Percentiles rank a stretch among this genome's conserved stretches.
These are phyloP conservation scores for Coffea canephora DNA, from an alignment of 257 asterid genomes.

Conservation along the genomic window DNA sequence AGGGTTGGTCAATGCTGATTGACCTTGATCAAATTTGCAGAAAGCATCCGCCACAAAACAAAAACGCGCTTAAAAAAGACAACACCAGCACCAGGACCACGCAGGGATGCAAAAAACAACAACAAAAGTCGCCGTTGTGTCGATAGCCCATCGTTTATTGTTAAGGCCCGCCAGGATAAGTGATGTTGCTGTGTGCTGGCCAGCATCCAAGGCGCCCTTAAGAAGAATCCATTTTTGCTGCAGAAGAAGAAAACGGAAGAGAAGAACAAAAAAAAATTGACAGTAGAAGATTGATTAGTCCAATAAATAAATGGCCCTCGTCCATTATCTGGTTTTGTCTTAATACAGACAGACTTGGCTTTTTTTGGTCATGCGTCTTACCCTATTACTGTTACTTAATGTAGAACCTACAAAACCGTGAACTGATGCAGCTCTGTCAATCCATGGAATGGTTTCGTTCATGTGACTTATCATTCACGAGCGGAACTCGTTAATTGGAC, in stretches of 20 bases:
- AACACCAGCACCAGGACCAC: neutral
- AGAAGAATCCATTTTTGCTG: neutral
- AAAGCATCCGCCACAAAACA: neutral
- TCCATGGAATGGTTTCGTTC: neutral
- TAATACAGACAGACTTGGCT: neutral
- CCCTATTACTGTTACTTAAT: neutral
- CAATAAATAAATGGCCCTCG: too few relatives aligned
- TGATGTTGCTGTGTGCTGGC: neutral
- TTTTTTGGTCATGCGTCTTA: neutral
- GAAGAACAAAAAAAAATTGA: too few relatives aligned
- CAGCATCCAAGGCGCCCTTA: neutral
- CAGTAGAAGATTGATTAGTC: too few relatives aligned
- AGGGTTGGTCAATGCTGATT: conserved; percentile 43
- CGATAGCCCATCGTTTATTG: neutral
- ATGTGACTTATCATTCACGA: neutral
- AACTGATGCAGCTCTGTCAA: neutral
- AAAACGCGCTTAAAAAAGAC: neutral
- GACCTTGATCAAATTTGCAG: conserved; percentile 16
- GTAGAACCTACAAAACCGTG: neutral
- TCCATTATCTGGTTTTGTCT: neutral
- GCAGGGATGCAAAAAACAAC: neutral
- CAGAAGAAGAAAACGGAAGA: too few relatives aligned
- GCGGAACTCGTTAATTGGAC: neutral
- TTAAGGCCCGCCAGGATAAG: neutral
- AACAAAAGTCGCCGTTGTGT: neutral